Base-by-base conservation (phyloP, 2,329 filamentous ascomycete species). In the Talaromyces pinophilus region DNA sequence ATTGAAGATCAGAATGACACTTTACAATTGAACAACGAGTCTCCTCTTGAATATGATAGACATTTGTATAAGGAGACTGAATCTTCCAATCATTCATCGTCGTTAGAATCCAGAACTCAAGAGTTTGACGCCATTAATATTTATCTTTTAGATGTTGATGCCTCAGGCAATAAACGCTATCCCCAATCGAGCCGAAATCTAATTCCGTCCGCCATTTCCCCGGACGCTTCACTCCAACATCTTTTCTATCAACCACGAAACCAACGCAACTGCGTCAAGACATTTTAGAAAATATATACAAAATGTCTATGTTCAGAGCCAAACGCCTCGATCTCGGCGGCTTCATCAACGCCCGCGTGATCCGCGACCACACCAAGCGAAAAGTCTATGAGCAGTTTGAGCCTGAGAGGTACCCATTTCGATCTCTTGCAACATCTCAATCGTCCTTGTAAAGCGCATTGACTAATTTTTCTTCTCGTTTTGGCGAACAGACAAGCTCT, bases 361-460 rank as follows among this genome's bases (percentile, higher is more conserved):
- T 99, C 77, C 92, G 95, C 74, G 95, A 99, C 80, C 92, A 98
- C 82, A 93, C 93, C 64, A 99, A 98, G 87, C 91, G 95, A 74
- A 94, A 96, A 82, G 92, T 93, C 67, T 97, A 93, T 75, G 91
- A 90, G 76, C 85, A 92, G 77, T 84, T 90, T 76, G 95, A 99
- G 83, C 88, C 93, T 4, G 91, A 97, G 82, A 90, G 94, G 93
- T 35, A 11, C 33, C 33, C 15, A 17, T 25, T 13, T 55, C 15
- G 10, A 7, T n/a, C 15, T 38, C 28, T 25, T 7, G 3, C 19
- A 25, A 6, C 1, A 35, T 35, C 15, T 33, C 8, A 5, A 22
- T 15, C 13, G 33, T 33, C 7, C 6, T 7, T 10, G 22, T 2
- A 3, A 57, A 57, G 15, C 22, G 22, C 22, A 33, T 19, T 55